These are phyloP conservation scores for Gossypium rotundifolium DNA, from an alignment of 345 rosid genomes.

Conservation along the genomic window DNA sequence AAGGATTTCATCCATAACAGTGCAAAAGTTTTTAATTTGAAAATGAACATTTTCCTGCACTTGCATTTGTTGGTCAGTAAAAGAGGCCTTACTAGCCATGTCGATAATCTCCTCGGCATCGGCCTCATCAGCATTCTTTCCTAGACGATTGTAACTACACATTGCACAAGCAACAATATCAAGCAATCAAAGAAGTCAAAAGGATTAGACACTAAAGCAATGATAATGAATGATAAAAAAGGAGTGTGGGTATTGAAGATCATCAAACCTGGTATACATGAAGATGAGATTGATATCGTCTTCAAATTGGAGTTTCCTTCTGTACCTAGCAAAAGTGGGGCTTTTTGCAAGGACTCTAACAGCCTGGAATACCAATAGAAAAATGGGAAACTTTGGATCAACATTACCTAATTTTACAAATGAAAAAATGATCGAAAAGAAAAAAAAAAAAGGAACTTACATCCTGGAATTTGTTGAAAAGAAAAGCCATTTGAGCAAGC, in stretches of 20 bases:
- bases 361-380: constrained; percentile 37
- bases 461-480: constrained; percentile 44
- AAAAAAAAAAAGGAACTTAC: constrained; percentile 12
- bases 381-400: background rate
- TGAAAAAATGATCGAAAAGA: background rate
- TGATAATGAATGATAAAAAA: background rate
- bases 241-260: background rate
- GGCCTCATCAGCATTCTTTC: constrained; percentile 63
- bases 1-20: constrained; percentile 59
- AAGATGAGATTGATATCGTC: constrained; percentile 70
- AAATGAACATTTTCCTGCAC: constrained; percentile 74
- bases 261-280: constrained; percentile 60
- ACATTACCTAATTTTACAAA: background rate
- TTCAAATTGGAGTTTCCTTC: constrained; percentile 73
- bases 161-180: constrained; percentile 5
- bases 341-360: constrained; percentile 65
- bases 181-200: background rate
- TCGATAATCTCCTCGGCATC: constrained; percentile 86
- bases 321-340: constrained; percentile 59
- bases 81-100: constrained; percentile 67
- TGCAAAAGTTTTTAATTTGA: constrained; percentile 53
- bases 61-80: constrained; percentile 69
- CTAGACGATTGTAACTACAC: constrained; percentile 68
- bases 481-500: constrained; percentile 32
- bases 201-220: background rate